Conservation (phyloP, 352 stramenopile genomes). For the Pythium brachiatum region DNA sequence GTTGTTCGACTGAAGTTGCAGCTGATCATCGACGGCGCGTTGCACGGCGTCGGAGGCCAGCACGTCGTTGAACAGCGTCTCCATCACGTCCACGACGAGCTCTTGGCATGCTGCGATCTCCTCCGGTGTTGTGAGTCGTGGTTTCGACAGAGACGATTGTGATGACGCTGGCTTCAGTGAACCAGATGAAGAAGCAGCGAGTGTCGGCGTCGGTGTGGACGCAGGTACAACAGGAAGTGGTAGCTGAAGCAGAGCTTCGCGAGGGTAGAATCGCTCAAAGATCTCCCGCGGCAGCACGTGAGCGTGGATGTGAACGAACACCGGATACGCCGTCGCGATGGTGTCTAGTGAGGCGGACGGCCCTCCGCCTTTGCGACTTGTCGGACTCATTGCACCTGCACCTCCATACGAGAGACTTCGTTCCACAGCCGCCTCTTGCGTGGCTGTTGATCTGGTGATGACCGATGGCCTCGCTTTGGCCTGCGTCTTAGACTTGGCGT, state of each 20-base stretch:
- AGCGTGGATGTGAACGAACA: constrained; percentile 56
- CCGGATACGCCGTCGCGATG: constrained; percentile 8
- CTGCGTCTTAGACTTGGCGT: constrained; percentile 15
- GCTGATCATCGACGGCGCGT: constrained; percentile 39
- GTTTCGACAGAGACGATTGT: background rate
- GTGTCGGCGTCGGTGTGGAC: background rate
- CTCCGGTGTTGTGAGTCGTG: background rate
- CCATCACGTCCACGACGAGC: constrained; percentile 56
- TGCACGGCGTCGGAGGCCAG: constrained; percentile 52
- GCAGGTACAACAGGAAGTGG: constrained; percentile 25
- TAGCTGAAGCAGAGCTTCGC: constrained; percentile 30
- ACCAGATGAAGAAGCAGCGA: background rate
- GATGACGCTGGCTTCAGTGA: background rate
- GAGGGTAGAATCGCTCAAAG: constrained; percentile 52
- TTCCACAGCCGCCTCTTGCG: constrained; percentile 38
- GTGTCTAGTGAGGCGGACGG: background rate
- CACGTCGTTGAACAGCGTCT: constrained; percentile 54
- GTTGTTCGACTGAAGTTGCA: constrained; percentile 10
- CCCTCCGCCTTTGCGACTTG: background rate
- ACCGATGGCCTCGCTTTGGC: constrained; percentile 31
- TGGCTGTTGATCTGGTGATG: constrained; percentile 57
- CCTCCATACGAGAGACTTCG: background rate
- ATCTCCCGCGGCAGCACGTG: constrained; percentile 51
- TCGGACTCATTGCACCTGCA: background rate
- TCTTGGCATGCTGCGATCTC: constrained; percentile 31